These are phyloP conservation scores for Nectriaceae sp. DNA, from an alignment of 2,329 filamentous ascomycete species.

Conservation along the genomic window DNA sequence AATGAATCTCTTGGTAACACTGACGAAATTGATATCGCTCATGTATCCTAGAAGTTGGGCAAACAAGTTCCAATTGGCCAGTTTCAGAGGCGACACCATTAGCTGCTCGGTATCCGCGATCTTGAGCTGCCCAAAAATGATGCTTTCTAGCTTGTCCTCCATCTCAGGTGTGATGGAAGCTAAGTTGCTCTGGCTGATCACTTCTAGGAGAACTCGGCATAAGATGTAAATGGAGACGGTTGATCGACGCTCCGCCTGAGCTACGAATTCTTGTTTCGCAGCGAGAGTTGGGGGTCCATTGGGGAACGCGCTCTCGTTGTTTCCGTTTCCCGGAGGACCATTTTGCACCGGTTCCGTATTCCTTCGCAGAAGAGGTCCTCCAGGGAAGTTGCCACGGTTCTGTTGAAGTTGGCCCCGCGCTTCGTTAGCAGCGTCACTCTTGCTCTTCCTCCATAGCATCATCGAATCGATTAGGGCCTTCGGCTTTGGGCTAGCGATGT, in stretches of 20 bases:
- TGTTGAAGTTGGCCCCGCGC: conserved; percentile 62
- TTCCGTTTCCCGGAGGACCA: conserved; percentile 25
- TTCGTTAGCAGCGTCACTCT: conserved; percentile 83
- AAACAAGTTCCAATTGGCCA: conserved; percentile 96
- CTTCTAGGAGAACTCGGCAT: conserved; percentile 89
- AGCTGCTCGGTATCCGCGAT: conserved; percentile 83
- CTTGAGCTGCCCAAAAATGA: conserved; percentile 95
- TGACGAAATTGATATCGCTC: conserved; percentile 88
- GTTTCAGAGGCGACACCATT: conserved; percentile 74
- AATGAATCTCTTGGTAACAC: conserved; percentile 80
- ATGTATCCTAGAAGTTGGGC: conserved; percentile 92
- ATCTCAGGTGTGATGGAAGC: conserved; percentile 84
- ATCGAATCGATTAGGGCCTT: conserved; percentile 95
- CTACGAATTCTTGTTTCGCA: conserved; percentile 68
- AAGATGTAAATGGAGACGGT: conserved; percentile 95
- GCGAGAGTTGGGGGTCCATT: conserved; percentile 43
- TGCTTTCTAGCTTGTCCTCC: conserved; percentile 90
- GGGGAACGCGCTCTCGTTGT: conserved; percentile 32
- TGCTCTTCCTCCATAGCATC: conserved; percentile 97
- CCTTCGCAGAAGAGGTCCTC: conserved; percentile 61
- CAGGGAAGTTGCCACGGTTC: conserved; percentile 43
- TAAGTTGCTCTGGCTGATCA: conserved; percentile 87
- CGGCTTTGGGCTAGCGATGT: conserved; percentile 91
- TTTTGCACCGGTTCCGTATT: conserved; percentile 72
- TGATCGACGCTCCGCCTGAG: conserved; percentile 83